phyloP scores from a whole-genome alignment of 176 grass and related monocot genomes.

The Aegilops tauschii region DNA sequence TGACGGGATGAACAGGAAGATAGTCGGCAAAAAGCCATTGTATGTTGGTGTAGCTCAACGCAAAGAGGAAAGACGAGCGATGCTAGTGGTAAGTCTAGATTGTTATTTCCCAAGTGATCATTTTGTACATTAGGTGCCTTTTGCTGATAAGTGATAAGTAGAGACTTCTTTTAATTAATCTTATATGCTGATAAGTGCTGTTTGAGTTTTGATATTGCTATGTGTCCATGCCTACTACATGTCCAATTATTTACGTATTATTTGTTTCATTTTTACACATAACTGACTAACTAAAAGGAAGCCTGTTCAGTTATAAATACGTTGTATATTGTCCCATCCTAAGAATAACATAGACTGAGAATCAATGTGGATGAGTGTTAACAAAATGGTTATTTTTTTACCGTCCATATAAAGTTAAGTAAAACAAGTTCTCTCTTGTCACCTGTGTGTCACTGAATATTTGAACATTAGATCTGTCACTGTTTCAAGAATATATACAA shows the following conservation, averaged over 20 bases:
- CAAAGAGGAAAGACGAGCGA: slow-evolving; percentile 41
- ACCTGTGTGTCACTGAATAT: no score
- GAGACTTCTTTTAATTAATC: no score
- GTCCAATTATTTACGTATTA: background rate
- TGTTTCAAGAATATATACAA: background rate
- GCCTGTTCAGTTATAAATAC: no score
- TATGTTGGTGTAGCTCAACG: slow-evolving; percentile 51
- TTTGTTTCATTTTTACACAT: background rate
- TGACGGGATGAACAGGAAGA: slow-evolving; percentile 40
- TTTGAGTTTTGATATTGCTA: background rate
- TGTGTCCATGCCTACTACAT: background rate
- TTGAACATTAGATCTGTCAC: no score
- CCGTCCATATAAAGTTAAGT: background rate
- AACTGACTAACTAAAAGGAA: background rate
- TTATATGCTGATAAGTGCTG: background rate
- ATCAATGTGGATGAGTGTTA: background rate
- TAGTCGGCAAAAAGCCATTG: slow-evolving; percentile 44
- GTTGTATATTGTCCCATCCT: background rate
- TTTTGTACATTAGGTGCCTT: no score
- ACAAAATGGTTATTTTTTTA: background rate
- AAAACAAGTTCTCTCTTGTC: no score
- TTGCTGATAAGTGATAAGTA: no score
- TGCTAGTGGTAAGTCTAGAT: slow-evolving; percentile 27
- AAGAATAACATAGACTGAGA: background rate
- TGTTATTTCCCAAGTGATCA: background rate